phyloP scores from a whole-genome alignment of 805 yeast genomes.

The Saccharomycopsis capsularis region DNA sequence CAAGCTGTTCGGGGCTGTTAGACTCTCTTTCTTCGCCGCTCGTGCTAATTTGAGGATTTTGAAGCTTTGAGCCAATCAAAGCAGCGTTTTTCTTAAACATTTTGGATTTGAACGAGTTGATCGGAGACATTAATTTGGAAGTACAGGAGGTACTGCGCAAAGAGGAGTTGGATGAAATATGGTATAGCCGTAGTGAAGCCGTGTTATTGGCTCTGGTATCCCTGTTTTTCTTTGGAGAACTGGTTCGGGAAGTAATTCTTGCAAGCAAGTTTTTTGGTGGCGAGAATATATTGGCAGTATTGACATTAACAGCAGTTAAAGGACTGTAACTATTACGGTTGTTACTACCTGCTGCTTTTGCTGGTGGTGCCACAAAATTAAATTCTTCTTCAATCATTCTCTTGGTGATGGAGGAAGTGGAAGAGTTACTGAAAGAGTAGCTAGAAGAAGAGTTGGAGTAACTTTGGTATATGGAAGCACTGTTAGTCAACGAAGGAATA shows the following conservation, averaged over 20 bases:
- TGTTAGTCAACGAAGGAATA: conserved; percentile 19
- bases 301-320: conserved; percentile 3
- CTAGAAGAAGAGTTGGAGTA: conserved; percentile 14
- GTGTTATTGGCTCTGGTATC: not conserved
- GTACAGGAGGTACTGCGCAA: conserved; percentile 6
- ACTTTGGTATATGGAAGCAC: conserved; percentile 19
- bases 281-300: conserved; percentile 15
- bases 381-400: conserved; percentile 21
- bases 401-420: conserved; percentile 15
- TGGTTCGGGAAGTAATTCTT: conserved; percentile 10
- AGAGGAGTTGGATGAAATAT: conserved; percentile 17
- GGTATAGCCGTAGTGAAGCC: conserved; percentile 18
- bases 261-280: conserved; percentile 20
- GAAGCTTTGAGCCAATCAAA: not conserved
- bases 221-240: conserved; percentile 7
- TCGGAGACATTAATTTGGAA: conserved; percentile 17
- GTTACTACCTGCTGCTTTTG: conserved; percentile 6
- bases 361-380: conserved; percentile 22
- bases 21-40: not conserved
- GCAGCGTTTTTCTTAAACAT: not conserved
- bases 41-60: not conserved
- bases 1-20: not conserved
- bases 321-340: conserved; percentile 16
- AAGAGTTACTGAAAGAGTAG: conserved; percentile 19
- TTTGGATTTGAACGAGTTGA: conserved; percentile 12